phyloP scores from a whole-genome alignment of 108 stramenopile genomes.

The Fragilariopsis cylindrus region DNA sequence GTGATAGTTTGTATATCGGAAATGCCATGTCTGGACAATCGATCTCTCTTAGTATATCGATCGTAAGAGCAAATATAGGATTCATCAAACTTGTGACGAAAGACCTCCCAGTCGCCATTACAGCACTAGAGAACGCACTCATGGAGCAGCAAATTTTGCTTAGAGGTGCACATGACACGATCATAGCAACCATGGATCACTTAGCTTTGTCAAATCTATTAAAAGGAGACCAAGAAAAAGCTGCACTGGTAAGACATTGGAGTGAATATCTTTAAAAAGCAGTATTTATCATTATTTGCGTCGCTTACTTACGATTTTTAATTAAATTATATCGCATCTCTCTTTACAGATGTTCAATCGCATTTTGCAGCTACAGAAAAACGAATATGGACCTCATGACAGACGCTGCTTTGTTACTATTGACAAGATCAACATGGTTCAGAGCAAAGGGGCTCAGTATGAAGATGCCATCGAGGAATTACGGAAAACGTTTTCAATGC shows the following conservation, averaged over 20 bases:
- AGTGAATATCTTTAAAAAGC: neutral
- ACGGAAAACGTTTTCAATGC: constrained; percentile 33
- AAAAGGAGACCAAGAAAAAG: constrained; percentile 38
- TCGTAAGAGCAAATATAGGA: constrained; percentile 49
- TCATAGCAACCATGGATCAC: constrained; percentile 59
- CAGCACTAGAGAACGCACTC: constrained; percentile 43
- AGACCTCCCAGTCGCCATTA: constrained; percentile 30
- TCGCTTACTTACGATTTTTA: neutral
- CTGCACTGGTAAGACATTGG: constrained; percentile 27
- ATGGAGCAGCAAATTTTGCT: constrained; percentile 48
- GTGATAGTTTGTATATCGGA: constrained; percentile 42
- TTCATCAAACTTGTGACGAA: constrained; percentile 41
- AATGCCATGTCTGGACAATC: constrained; percentile 30
- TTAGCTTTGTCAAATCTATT: constrained; percentile 48
- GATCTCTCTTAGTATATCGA: constrained; percentile 44
- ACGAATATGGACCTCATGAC: constrained; percentile 38
- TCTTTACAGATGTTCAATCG: constrained; percentile 39
- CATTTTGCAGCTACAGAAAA: constrained; percentile 36
- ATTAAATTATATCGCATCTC: neutral
- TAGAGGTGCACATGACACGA: constrained; percentile 37
- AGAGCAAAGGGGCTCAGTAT: constrained; percentile 24
- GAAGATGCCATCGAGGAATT: constrained; percentile 31
- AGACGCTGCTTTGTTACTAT: constrained; percentile 31
- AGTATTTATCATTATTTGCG: neutral
- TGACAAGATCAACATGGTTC: constrained; percentile 44